Conservation (phyloP, 2,329 filamentous ascomycete genomes). For the Rhinocladiella mackenziei region DNA sequence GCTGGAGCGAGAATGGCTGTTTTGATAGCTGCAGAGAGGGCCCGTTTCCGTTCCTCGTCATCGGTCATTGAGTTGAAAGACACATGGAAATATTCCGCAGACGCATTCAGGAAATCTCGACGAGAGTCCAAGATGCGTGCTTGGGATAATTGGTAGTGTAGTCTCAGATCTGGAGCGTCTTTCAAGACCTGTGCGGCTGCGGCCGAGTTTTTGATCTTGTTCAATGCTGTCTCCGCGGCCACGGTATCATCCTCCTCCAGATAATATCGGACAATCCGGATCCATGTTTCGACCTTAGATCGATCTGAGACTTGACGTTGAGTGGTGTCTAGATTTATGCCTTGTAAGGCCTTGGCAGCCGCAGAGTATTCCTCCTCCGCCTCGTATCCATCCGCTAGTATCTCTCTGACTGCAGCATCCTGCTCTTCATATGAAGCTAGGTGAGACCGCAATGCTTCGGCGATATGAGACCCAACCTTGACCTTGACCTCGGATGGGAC, state of each 20-base stretch:
- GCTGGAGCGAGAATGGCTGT: conserved; percentile 91
- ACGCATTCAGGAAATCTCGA: conserved; percentile 81
- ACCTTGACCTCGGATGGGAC: conserved; percentile 61
- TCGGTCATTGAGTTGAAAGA: conserved; percentile 74
- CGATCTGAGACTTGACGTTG: conserved; percentile 78
- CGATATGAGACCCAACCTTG: conserved; percentile 69
- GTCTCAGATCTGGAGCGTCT: conserved; percentile 65
- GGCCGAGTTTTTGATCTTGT: conserved; percentile 92
- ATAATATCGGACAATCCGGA: conserved; percentile 90
- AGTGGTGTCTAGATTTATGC: conserved; percentile 82
- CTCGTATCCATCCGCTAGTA: conserved; percentile 80
- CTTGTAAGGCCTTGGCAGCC: conserved; percentile 73
- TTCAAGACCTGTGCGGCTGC: conserved; percentile 56
- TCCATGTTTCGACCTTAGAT: conserved; percentile 80
- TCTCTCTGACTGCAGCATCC: conserved; percentile 70
- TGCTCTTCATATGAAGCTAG: conserved; percentile 80
- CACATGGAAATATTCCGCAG: conserved; percentile 81
- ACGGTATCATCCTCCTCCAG: conserved; percentile 91
- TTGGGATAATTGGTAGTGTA: conserved; percentile 87
- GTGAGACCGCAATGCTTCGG: conserved; percentile 62
- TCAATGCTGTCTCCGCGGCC: conserved; percentile 78
- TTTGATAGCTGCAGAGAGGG: conserved; percentile 80
- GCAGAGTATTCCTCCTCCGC: conserved; percentile 71
- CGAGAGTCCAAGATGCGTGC: conserved; percentile 90
- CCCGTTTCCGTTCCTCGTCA: conserved; percentile 79